These are phyloP conservation scores for Lactarius hatsudake DNA, from an alignment of 768 basidiomycete genomes.

Conservation along the genomic window DNA sequence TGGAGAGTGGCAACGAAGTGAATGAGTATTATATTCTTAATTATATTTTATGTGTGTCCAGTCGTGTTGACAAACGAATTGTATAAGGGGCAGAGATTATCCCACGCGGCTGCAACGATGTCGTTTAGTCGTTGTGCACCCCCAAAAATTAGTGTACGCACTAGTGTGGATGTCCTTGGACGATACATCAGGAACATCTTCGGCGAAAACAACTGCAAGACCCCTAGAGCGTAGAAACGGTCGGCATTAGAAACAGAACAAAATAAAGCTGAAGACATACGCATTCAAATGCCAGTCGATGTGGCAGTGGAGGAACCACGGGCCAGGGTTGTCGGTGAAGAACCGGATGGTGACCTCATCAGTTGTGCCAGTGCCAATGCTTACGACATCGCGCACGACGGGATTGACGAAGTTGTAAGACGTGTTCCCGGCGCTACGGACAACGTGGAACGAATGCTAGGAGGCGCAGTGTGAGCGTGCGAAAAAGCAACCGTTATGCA, in stretches of 20 bases:
- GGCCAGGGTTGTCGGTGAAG: constrained; percentile 34
- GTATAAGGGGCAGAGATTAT: constrained; percentile 21
- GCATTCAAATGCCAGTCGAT: constrained; percentile 34
- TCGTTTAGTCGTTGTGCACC: neutral
- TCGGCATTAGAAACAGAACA: neutral
- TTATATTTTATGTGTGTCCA: neutral
- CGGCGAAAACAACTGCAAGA: constrained; percentile 25
- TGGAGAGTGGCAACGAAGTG: neutral
- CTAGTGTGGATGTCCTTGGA: neutral
- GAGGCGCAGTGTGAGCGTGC: neutral
- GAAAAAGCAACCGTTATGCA: neutral
- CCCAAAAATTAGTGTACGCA: constrained; percentile 2
- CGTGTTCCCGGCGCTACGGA: constrained; percentile 24
- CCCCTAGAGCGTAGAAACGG: constrained; percentile 7
- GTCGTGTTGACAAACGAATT: constrained; percentile 6
- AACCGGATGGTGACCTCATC: constrained; percentile 32
- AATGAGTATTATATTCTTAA: neutral
- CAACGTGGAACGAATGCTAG: constrained; percentile 29
- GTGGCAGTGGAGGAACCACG: constrained; percentile 35
- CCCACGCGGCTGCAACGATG: constrained; percentile 14
- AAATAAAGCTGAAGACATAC: neutral
- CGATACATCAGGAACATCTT: constrained; percentile 19
- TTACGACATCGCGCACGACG: constrained; percentile 45
- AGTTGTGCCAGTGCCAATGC: constrained; percentile 17
- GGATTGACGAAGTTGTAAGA: constrained; percentile 38